Evolutionary conservation across 768 basidiomycete genomes (phyloP).

Genomic region (Boletus insuetus): DNA sequence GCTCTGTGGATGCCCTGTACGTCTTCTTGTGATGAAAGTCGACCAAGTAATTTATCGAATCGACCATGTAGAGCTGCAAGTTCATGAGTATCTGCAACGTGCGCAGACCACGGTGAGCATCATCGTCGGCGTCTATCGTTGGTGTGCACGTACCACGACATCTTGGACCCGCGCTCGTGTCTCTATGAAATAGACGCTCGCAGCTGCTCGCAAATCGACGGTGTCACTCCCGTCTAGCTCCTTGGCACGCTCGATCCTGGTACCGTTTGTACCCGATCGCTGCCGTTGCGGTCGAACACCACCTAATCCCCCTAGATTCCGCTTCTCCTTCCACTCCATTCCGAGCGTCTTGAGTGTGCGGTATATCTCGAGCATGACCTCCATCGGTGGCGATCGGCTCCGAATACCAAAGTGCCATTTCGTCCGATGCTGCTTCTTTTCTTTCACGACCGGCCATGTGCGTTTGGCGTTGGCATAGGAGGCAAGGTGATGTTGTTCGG

Average conservation of each 20-base stretch:
- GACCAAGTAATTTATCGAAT: conserved; percentile 93
- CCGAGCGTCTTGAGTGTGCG: conserved; percentile 83
- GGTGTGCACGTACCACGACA: conserved; percentile 69
- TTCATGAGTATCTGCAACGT: conserved; percentile 85
- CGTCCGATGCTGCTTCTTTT: conserved; percentile 72
- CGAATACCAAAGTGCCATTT: conserved; percentile 99
- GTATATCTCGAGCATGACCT: conserved; percentile 99
- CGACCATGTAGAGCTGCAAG: conserved; percentile 94
- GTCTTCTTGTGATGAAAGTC: conserved; percentile 98
- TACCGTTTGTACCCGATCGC: conserved; percentile 33
- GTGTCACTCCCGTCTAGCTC: conserved; percentile 58
- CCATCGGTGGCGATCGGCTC: conserved; percentile 93
- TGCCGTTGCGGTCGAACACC: conserved; percentile 38
- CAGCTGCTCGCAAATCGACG: conserved; percentile 66
- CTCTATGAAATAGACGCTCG: conserved; percentile 89
- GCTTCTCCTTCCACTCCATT: conserved; percentile 98
- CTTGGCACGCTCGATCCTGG: conserved; percentile 58
- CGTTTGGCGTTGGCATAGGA: conserved; percentile 56
- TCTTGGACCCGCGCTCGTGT: conserved; percentile 87
- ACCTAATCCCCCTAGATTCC: conserved; percentile 69
- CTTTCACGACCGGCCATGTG: conserved; percentile 45
- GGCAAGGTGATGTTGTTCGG: conserved; percentile 69
- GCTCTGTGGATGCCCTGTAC: conserved; percentile 70
- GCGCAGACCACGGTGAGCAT: not conserved
- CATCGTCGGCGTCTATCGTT: not conserved